phyloP scores from a whole-genome alignment of 805 yeast species.

The Barnettozyma vustinii region DNA sequence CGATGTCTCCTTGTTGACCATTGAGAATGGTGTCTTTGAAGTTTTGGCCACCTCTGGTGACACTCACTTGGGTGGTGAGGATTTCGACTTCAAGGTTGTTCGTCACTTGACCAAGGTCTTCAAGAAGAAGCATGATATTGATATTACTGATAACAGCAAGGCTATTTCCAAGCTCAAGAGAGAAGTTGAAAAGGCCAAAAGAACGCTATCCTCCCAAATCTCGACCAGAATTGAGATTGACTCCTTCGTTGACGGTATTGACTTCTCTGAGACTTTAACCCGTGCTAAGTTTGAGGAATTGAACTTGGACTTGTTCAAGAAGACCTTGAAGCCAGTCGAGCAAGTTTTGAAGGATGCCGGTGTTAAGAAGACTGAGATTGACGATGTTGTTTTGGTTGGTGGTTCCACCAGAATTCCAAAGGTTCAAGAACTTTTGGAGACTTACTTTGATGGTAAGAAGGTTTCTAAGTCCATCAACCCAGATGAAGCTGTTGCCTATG shows the following conservation, averaged over 20 bases:
- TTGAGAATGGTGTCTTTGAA: constrained; percentile 89
- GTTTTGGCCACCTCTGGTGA: constrained; percentile 94
- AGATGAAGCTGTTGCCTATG: constrained; percentile 98
- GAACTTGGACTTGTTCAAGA: constrained; percentile 87
- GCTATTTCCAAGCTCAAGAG: constrained; percentile 92
- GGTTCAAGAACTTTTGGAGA: constrained; percentile 89
- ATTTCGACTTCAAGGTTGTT: constrained; percentile 85
- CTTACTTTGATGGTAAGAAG: constrained; percentile 89
- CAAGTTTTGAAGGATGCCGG: constrained; percentile 93
- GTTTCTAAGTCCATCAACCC: constrained; percentile 98
- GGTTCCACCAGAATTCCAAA: constrained; percentile 99
- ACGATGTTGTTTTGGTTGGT: constrained; percentile 96
- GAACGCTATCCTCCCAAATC: constrained; percentile 92
- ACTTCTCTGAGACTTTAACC: constrained; percentile 89
- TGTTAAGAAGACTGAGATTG: constrained; percentile 77
- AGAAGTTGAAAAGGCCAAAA: constrained; percentile 97
- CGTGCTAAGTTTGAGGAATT: constrained; percentile 98
- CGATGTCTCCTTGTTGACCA: constrained; percentile 82
- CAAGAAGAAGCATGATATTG: constrained; percentile 89
- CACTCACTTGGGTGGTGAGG: constrained; percentile 97
- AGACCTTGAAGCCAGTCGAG: constrained; percentile 93
- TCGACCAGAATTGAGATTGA: constrained; percentile 95
- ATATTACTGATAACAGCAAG: constrained; percentile 73
- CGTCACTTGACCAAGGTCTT: constrained; percentile 81
- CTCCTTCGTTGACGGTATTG: constrained; percentile 90